Conservation (phyloP, 192 early-diverging fungal genomes). For the Podila verticillata region DNA sequence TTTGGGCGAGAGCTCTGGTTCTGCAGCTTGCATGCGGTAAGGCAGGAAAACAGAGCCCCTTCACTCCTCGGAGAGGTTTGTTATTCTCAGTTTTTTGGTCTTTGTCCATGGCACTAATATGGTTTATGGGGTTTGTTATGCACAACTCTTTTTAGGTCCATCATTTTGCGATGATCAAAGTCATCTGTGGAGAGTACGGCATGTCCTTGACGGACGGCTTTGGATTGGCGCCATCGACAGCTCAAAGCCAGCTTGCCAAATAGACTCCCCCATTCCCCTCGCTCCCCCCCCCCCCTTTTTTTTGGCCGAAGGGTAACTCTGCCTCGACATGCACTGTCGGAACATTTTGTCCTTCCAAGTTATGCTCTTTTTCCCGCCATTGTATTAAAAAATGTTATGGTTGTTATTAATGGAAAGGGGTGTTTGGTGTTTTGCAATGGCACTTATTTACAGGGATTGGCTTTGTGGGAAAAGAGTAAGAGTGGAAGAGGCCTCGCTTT, state of each 20-base stretch:
- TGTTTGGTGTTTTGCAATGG: no score
- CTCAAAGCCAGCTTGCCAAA: constrained; percentile 16
- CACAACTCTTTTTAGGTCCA: constrained; percentile 60
- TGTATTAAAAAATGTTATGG: no score
- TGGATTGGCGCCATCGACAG: constrained; percentile 64
- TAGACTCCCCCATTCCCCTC: no score
- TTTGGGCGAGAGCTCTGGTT: constrained; percentile 69
- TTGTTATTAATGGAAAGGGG: no score
- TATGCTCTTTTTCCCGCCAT: no score
- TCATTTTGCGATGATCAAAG: constrained; percentile 68
- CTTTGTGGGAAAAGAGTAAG: no score
- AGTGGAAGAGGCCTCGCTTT: no score
- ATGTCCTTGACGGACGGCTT: constrained; percentile 54
- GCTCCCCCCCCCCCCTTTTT: no score
- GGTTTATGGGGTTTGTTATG: constrained; percentile 5
- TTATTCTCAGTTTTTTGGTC: neutral
- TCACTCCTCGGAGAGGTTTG: neutral
- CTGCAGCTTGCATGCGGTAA: constrained; percentile 68
- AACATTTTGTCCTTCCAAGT: no score
- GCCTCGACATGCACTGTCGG: no score
- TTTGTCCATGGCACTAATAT: neutral
- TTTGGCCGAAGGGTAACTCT: neutral
- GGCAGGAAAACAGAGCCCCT: neutral
- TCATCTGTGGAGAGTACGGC: constrained; percentile 62
- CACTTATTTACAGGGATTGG: no score